phyloP scores from a whole-genome alignment of 331 rosid genomes.

The Malus hybrid region DNA sequence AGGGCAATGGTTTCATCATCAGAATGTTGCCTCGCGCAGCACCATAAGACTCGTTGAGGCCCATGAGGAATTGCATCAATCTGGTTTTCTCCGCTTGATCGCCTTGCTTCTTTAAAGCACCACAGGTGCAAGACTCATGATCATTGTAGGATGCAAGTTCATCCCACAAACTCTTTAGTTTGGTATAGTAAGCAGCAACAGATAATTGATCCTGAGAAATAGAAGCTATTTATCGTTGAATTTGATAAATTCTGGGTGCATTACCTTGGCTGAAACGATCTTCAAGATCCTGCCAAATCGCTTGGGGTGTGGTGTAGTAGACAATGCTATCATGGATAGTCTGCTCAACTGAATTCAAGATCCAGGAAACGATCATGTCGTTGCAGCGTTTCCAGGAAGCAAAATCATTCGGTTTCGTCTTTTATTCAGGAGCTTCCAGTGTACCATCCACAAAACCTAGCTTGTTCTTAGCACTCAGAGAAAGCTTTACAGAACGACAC shows the following conservation, averaged over 20 bases:
- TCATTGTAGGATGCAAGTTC: not conserved
- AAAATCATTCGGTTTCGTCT: too few relatives aligned
- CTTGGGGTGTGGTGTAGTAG: not conserved
- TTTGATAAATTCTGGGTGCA: not conserved
- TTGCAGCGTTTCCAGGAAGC: too few relatives aligned
- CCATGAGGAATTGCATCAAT: not conserved
- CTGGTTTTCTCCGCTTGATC: not conserved
- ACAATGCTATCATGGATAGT: not conserved
- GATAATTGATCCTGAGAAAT: not conserved
- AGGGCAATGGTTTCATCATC: not conserved
- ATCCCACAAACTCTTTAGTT: not conserved
- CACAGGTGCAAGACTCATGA: too few relatives aligned
- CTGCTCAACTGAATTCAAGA: not conserved
- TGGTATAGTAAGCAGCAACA: not conserved
- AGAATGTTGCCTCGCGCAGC: not conserved
- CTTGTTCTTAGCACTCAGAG: too few relatives aligned
- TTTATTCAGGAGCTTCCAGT: too few relatives aligned
- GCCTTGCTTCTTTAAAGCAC: too few relatives aligned
- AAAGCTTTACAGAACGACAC: too few relatives aligned
- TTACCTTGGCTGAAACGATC: not conserved
- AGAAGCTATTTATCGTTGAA: not conserved
- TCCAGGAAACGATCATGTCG: too few relatives aligned
- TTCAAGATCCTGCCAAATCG: not conserved
- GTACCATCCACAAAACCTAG: too few relatives aligned
- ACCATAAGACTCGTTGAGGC: not conserved